Conservation (phyloP, 2,329 filamentous ascomycete genomes). For the Aureobasidium subglaciale region DNA sequence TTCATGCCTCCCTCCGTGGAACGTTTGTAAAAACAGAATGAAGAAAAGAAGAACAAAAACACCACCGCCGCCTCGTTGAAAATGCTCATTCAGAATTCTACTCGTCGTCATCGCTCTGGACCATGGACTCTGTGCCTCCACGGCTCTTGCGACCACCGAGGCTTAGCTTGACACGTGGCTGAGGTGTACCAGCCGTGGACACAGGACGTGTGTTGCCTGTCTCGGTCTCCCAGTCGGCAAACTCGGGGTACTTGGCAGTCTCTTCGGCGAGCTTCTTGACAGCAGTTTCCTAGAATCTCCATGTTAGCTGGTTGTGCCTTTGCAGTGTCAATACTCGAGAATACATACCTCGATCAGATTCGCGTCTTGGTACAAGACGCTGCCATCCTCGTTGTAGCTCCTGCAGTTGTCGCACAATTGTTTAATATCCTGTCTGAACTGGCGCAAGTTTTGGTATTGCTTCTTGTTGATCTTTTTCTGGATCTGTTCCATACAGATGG, state of each 20-base stretch:
- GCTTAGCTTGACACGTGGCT: constrained; percentile 59
- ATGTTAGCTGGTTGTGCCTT: not conserved
- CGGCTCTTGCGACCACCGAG: constrained; percentile 48
- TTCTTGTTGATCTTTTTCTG: constrained; percentile 93
- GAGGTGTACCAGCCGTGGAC: constrained; percentile 57
- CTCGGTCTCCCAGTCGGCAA: constrained; percentile 51
- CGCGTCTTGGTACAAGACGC: constrained; percentile 84
- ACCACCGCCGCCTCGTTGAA: not conserved
- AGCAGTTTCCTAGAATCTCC: constrained; percentile 39
- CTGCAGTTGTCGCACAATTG: constrained; percentile 84
- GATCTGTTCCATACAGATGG: constrained; percentile 95
- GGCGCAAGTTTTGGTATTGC: constrained; percentile 75
- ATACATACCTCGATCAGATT: constrained; percentile 79
- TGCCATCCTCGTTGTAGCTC: constrained; percentile 94
- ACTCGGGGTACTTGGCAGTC: constrained; percentile 49
- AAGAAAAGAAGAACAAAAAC: not conserved
- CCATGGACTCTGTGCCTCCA: constrained; percentile 13
- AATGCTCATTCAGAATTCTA: not conserved
- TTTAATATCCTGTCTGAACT: constrained; percentile 75
- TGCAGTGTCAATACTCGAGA: not conserved
- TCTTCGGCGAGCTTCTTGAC: constrained; percentile 47
- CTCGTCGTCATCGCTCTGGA: constrained; percentile 15
- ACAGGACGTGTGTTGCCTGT: constrained; percentile 35
- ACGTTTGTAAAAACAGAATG: not conserved
- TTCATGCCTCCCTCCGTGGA: not conserved